Evolutionary conservation across 306 rosid genomes (phyloP).

Genomic region (Glycyrrhiza uralensis): DNA sequence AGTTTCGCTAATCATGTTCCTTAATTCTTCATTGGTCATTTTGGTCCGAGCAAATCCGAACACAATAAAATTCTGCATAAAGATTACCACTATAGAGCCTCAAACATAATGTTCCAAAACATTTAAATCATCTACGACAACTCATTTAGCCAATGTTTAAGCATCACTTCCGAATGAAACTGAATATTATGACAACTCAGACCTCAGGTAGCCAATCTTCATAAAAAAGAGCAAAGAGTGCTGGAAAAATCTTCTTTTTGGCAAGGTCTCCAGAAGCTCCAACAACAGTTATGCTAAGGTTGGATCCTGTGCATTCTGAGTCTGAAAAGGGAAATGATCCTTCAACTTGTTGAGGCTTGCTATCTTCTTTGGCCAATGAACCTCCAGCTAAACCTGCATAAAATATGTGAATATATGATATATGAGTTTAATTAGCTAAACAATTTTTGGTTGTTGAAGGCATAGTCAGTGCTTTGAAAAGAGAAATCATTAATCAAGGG

Average conservation of each 20-base stretch:
- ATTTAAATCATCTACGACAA: not conserved
- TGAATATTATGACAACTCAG: not conserved
- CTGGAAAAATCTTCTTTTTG: constrained; percentile 93
- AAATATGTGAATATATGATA: constrained; percentile 26
- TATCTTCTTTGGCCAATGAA: constrained; percentile 47
- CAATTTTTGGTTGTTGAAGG: not conserved
- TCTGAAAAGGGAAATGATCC: constrained; percentile 41
- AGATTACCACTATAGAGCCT: constrained; percentile 11
- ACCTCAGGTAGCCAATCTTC: constrained; percentile 93
- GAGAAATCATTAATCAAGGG: not conserved
- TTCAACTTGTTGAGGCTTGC: constrained; percentile 33
- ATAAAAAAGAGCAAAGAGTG: constrained; percentile 90
- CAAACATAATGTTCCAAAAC: constrained; percentile 11
- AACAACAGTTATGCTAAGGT: constrained; percentile 80
- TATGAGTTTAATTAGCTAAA: constrained; percentile 13
- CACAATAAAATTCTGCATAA: constrained; percentile 69
- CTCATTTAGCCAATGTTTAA: not conserved
- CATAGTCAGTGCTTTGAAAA: not conserved
- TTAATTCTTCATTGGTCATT: constrained; percentile 75
- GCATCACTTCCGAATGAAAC: constrained; percentile 3
- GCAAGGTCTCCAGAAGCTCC: constrained; percentile 99
- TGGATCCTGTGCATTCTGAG: constrained; percentile 43
- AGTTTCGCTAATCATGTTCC: constrained; percentile 78
- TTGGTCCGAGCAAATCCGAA: constrained; percentile 82
- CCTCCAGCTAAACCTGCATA: constrained; percentile 54